Evolutionary conservation across 2,329 filamentous ascomycete genomes (phyloP).

Genomic region (Ceratocystis cacaofunesta): DNA sequence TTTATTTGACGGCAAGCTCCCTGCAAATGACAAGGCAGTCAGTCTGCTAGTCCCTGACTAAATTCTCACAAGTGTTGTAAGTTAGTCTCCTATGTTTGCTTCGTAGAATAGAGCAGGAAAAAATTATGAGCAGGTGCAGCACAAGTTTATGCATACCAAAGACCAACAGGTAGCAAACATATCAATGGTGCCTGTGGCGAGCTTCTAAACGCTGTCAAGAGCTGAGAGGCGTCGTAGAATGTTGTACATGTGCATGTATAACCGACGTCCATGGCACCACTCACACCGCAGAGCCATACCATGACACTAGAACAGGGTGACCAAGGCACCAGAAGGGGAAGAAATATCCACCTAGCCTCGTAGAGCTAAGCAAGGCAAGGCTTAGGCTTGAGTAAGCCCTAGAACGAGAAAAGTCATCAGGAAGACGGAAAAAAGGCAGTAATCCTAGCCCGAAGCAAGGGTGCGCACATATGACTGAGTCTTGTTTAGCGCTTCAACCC

Average conservation of each 20-base stretch:
- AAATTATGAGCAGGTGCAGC: neutral
- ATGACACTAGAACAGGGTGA: too few relatives aligned
- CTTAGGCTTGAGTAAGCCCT: too few relatives aligned
- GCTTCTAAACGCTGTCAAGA: neutral
- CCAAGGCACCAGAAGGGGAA: too few relatives aligned
- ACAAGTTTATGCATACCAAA: neutral
- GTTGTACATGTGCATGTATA: neutral
- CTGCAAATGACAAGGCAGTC: neutral
- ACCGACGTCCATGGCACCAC: neutral
- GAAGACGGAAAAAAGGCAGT: neutral
- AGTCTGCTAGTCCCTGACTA: neutral
- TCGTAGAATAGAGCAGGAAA: neutral
- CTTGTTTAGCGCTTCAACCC: too few relatives aligned
- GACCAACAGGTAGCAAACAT: neutral
- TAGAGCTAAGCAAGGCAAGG: too few relatives aligned
- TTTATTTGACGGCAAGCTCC: neutral
- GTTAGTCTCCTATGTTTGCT: neutral
- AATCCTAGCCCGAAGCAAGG: neutral
- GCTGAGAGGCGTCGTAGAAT: neutral
- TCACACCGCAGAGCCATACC: neutral
- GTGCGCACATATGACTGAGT: neutral
- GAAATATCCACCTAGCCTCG: too few relatives aligned
- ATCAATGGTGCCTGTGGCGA: neutral
- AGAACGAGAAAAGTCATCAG: neutral
- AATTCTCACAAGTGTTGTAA: neutral